These are phyloP conservation scores for Canariomyces notabilis DNA, from an alignment of 2,329 filamentous ascomycete genomes.

Conservation along the genomic window DNA sequence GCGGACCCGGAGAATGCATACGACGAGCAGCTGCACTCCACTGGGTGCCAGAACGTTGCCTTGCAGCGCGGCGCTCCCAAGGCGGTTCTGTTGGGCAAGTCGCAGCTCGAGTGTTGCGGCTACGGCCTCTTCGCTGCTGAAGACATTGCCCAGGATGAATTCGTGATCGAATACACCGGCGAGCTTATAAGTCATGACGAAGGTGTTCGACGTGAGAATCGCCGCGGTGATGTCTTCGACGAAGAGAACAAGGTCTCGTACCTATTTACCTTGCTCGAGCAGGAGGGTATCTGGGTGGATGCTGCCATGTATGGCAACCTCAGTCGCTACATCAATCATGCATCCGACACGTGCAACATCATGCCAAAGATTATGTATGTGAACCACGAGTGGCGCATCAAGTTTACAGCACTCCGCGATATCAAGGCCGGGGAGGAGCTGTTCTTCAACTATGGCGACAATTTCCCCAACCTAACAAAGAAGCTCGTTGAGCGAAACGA, in stretches of 20 bases:
- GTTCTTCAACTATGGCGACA: constrained; percentile 75
- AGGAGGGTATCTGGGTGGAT: constrained; percentile 64
- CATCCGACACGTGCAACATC: constrained; percentile 57
- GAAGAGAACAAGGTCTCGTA: constrained; percentile 61
- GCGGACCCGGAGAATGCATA: constrained; percentile 64
- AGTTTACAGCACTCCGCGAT: constrained; percentile 62
- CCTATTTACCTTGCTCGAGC: constrained; percentile 54
- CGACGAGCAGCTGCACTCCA: constrained; percentile 49
- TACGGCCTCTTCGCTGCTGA: constrained; percentile 72
- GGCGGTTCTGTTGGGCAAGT: constrained; percentile 63
- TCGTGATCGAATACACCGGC: constrained; percentile 75
- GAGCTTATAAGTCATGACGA: constrained; percentile 69
- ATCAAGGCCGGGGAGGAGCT: constrained; percentile 71
- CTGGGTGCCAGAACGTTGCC: constrained; percentile 65
- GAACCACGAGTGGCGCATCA: constrained; percentile 71
- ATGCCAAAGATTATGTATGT: constrained; percentile 64
- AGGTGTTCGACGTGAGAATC: constrained; percentile 60
- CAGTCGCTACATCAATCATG: constrained; percentile 79
- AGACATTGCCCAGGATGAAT: constrained; percentile 62
- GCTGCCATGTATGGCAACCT: constrained; percentile 74
- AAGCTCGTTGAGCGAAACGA: constrained; percentile 40
- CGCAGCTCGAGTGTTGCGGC: constrained; percentile 61
- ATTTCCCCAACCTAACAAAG: constrained; percentile 58
- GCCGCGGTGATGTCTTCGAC: constrained; percentile 56
- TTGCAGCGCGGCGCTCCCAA: constrained; percentile 65